Evolutionary conservation across 345 rosid species (phyloP), one percentile per base, ranked within the genome.

Genomic region (Eucalyptus microcorys): DNA sequence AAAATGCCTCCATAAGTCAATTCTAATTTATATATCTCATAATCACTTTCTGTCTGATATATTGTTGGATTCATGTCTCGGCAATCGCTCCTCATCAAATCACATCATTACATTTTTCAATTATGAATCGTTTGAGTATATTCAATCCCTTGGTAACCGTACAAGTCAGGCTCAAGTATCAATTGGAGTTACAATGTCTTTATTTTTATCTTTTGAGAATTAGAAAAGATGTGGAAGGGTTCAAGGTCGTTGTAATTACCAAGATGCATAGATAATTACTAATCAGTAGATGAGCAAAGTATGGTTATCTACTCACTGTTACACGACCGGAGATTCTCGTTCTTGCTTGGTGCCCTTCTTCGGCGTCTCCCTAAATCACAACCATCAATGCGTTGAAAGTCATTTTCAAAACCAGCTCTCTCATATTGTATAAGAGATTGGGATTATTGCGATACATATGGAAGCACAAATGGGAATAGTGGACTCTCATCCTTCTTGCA

Each of bases 61-160:
- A n/a, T n/a, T n/a, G n/a, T n/a, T n/a, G n/a, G n/a, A n/a, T n/a
- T n/a, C n/a, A n/a, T n/a, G 30, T 0, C 13, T 10, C 0, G 30
- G 3, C 0, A 0, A 55, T 24, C 3, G 0, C 13, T 55, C 30
- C 61, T 55, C 1, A 2, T 10, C 0, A 13, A 0, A 55, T 55
- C 30, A 10, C 13, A 24, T 22, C 30, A 24, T 55, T 55, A 55
- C 61, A 4, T 55, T 55, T 55, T 55, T 55, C 27, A 24, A 24
- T 55, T 55, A 10, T 22, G 3, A 24, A 55, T 55, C 27, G 22
- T 53, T 21, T 53, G 59, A 53, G 27, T 53, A 8, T 53, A 22
- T 53, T 61, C 34, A 30, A 61, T 14, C 37, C 8, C 10, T 64
- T 64, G 19, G 40, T n/a, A n/a, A 64, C 37, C 6, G 0, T 14